phyloP scores from a whole-genome alignment of 2,329 filamentous ascomycete species.

The Penicillium brevicompactum region DNA sequence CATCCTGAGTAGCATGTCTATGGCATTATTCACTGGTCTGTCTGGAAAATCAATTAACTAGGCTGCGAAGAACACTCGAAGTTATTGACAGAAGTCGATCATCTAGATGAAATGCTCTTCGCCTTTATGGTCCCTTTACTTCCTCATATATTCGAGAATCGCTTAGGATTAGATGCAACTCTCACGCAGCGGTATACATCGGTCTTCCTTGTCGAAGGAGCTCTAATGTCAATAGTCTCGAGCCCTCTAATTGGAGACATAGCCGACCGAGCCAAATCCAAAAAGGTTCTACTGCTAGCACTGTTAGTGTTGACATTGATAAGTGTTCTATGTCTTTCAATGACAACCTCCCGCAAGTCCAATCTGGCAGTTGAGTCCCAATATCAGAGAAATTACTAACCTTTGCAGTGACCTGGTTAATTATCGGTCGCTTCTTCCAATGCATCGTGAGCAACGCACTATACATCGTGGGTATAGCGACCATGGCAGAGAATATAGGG shows the following conservation, averaged over 20 bases:
- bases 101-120: slow-evolving; percentile 22
- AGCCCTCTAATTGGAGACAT: slow-evolving; percentile 21
- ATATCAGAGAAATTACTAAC: not conserved
- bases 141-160: slow-evolving; percentile 19
- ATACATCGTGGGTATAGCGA: slow-evolving; percentile 15
- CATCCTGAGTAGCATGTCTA: slow-evolving; percentile 17
- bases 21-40: slow-evolving; percentile 23
- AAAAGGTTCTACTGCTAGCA: slow-evolving; percentile 12
- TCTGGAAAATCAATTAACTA: not conserved
- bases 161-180: slow-evolving; percentile 13
- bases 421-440: slow-evolving; percentile 18
- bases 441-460: slow-evolving; percentile 14
- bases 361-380: no score
- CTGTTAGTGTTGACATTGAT: slow-evolving; percentile 11
- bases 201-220: slow-evolving; percentile 22
- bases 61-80: no score
- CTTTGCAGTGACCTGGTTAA: slow-evolving; percentile 7
- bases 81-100: not conserved
- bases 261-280: slow-evolving; percentile 15
- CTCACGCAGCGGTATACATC: slow-evolving; percentile 18
- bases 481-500: slow-evolving; percentile 17
- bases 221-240: slow-evolving; percentile 18
- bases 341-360: slow-evolving; percentile 7
- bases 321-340: slow-evolving; percentile 11
- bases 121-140: slow-evolving; percentile 25